These are phyloP conservation scores for Aspergillus arachidicola DNA, from an alignment of 2,329 filamentous ascomycete genomes.

Conservation along the genomic window DNA sequence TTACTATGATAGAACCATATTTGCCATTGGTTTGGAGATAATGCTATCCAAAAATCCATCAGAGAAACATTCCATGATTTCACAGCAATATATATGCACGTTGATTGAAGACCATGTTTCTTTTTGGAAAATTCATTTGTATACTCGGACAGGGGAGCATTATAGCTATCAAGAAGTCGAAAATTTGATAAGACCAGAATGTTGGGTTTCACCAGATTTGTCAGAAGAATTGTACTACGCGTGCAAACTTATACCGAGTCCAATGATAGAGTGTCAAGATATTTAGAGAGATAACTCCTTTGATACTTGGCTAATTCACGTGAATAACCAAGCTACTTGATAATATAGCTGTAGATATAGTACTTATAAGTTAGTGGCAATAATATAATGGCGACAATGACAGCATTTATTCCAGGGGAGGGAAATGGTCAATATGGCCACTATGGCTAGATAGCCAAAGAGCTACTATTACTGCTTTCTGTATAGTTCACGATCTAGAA, in stretches of 20 bases:
- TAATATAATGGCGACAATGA: too few species aligned
- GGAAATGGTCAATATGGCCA: too few species aligned
- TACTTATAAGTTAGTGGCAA: too few species aligned
- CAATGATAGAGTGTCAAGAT: too few species aligned
- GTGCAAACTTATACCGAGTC: too few species aligned
- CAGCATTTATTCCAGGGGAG: background rate
- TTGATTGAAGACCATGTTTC: background rate
- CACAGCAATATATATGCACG: background rate
- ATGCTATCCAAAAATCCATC: background rate
- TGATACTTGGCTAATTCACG: too few species aligned
- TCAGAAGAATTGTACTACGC: background rate
- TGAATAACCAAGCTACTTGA: too few species aligned
- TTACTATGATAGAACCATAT: background rate
- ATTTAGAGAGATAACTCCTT: too few species aligned
- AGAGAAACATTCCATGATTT: background rate
- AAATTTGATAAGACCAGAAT: background rate
- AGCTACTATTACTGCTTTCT: background rate
- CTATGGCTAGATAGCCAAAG: background rate
- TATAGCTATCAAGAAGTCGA: background rate
- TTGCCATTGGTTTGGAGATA: background rate
- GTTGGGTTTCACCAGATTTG: background rate
- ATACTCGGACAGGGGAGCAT: background rate
- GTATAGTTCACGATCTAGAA: background rate
- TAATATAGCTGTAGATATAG: too few species aligned
- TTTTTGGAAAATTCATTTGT: background rate